Conservation (phyloP, 139 green algal species). For the Tetraselmis striata region DNA sequence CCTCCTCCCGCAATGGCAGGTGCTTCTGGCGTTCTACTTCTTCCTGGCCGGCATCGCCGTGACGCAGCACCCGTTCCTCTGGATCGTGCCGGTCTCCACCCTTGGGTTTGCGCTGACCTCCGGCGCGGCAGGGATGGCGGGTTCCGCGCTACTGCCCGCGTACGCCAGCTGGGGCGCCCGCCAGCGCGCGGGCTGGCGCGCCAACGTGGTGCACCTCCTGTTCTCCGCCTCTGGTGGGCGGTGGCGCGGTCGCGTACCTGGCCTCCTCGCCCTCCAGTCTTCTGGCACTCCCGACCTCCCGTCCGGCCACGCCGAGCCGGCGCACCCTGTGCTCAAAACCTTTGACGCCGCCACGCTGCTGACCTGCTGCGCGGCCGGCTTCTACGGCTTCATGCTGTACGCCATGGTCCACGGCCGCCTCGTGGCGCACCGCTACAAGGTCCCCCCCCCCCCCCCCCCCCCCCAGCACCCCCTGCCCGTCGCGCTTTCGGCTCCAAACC, state of each 20-base stretch:
- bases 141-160: neutral
- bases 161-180: neutral
- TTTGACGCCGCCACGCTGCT: neutral
- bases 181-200: constrained; percentile 33
- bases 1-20: too few species aligned
- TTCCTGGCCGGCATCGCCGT: constrained; percentile 72
- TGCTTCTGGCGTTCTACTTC: constrained; percentile 72
- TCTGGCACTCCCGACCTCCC: too few species aligned
- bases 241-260: constrained; percentile 24
- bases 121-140: constrained; percentile 23
- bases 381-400: constrained; percentile 70
- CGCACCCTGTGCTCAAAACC: neutral
- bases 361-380: constrained; percentile 36
- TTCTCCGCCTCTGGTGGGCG: constrained; percentile 30
- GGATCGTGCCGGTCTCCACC: constrained; percentile 44
- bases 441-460: neutral
- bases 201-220: constrained; percentile 41
- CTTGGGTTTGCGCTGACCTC: constrained; percentile 24
- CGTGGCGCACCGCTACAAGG: neutral
- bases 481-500: too few species aligned
- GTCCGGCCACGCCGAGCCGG: neutral
- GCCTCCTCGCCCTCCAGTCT: too few species aligned
- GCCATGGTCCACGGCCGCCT: constrained; percentile 41
- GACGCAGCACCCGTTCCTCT: constrained; percentile 50
- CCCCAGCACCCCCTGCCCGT: too few species aligned